phyloP scores from a whole-genome alignment of 228 moss, liverwort and hornwort genomes.

The Sphagnum magellanicum region DNA sequence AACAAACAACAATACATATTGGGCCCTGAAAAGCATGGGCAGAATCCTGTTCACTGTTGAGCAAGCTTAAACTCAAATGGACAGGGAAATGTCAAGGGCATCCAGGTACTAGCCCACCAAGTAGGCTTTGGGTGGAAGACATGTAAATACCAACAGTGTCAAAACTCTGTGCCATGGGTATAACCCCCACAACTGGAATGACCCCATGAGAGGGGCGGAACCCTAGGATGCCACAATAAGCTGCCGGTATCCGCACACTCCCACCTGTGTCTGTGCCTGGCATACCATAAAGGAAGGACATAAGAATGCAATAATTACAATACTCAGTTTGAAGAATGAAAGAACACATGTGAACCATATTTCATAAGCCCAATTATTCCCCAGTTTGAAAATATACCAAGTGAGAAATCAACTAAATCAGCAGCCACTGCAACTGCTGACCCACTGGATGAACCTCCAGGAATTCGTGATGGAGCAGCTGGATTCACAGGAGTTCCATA shows the following conservation, averaged over 20 bases:
- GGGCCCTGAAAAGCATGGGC: too few species aligned
- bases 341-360: constrained; percentile 3
- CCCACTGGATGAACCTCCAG: constrained; percentile 95
- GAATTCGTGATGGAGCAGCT: constrained; percentile 68
- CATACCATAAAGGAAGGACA: constrained; percentile 9
- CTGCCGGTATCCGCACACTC: constrained; percentile 82
- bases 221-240: constrained; percentile 88
- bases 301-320: neutral
- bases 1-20: too few species aligned
- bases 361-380: neutral
- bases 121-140: neutral
- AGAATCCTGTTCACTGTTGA: too few species aligned
- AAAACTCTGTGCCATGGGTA: constrained; percentile 88
- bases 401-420: constrained; percentile 73
- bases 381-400: constrained; percentile 32
- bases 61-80: too few species aligned
- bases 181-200: constrained; percentile 58
- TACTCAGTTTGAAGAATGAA: neutral
- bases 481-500: constrained; percentile 94
- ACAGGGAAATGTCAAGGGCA: too few species aligned
- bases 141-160: constrained; percentile 81
- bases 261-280: constrained; percentile 94
- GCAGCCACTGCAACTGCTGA: constrained; percentile 98
- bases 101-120: too few species aligned
- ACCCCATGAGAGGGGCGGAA: constrained; percentile 95